Evolutionary conservation across 2,329 filamentous ascomycete genomes (phyloP).

Genomic region (Cercospora sp.): DNA sequence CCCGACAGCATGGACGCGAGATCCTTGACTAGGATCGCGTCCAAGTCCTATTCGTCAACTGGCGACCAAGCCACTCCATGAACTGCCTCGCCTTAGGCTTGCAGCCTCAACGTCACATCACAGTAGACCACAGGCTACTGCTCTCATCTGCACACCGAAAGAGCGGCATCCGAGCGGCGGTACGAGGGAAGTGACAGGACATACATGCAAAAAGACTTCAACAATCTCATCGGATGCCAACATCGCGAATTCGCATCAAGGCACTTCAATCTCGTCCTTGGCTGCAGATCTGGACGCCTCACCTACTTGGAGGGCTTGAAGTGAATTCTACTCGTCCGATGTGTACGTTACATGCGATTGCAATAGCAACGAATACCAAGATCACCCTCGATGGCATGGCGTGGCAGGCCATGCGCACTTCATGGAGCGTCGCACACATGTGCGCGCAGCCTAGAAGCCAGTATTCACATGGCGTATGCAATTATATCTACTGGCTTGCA

Average conservation of each 20-base stretch:
- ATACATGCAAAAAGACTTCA: neutral
- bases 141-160: neutral
- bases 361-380: neutral
- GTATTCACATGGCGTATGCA: neutral
- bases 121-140: neutral
- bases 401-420: neutral
- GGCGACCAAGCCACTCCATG: neutral
- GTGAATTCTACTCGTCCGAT: neutral
- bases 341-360: neutral
- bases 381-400: neutral
- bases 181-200: neutral
- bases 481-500: neutral
- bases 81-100: neutral
- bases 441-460: neutral
- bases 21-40: neutral
- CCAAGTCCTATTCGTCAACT: neutral
- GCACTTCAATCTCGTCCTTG: neutral
- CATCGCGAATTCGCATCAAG: neutral
- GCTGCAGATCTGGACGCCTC: neutral
- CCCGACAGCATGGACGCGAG: neutral
- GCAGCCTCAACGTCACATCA: neutral
- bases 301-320: neutral
- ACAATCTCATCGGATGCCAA: neutral
- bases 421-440: neutral
- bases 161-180: neutral